phyloP scores from a whole-genome alignment of 2,329 filamentous ascomycete genomes.

The Hansfordia pulvinata region DNA sequence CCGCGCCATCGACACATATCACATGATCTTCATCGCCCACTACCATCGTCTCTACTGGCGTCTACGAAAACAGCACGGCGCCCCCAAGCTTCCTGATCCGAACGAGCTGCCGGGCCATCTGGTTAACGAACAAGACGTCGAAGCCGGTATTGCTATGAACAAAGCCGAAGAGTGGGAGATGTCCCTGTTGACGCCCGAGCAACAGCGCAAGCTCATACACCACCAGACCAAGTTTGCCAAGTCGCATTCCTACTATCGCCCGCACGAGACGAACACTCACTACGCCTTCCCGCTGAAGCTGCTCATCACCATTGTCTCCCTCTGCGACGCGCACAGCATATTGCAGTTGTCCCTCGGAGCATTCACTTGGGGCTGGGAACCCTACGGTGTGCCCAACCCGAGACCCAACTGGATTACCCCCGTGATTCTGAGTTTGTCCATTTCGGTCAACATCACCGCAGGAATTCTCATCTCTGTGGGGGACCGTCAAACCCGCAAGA shows the following conservation, averaged over 20 bases:
- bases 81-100: constrained; percentile 51
- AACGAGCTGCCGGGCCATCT: constrained; percentile 47
- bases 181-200: constrained; percentile 48
- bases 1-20: constrained; percentile 70
- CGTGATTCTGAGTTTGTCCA: constrained; percentile 66
- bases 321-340: constrained; percentile 67
- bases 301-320: constrained; percentile 62
- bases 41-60: constrained; percentile 55
- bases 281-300: constrained; percentile 63
- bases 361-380: constrained; percentile 67
- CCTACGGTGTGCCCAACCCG: constrained; percentile 51
- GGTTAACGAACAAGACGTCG: constrained; percentile 24
- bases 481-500: constrained; percentile 67
- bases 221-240: constrained; percentile 71
- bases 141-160: constrained; percentile 22
- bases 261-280: constrained; percentile 74
- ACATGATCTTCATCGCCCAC: constrained; percentile 70
- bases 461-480: constrained; percentile 67
- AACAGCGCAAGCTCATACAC: constrained; percentile 58
- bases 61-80: constrained; percentile 43
- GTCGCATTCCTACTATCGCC: constrained; percentile 81
- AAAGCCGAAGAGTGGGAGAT: constrained; percentile 35
- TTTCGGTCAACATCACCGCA: constrained; percentile 63
- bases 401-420: constrained; percentile 65
- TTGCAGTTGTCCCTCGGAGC: constrained; percentile 70